Evolutionary conservation across 2,329 filamentous ascomycete species (phyloP).

Genomic region (Verticillium alfalfae): DNA sequence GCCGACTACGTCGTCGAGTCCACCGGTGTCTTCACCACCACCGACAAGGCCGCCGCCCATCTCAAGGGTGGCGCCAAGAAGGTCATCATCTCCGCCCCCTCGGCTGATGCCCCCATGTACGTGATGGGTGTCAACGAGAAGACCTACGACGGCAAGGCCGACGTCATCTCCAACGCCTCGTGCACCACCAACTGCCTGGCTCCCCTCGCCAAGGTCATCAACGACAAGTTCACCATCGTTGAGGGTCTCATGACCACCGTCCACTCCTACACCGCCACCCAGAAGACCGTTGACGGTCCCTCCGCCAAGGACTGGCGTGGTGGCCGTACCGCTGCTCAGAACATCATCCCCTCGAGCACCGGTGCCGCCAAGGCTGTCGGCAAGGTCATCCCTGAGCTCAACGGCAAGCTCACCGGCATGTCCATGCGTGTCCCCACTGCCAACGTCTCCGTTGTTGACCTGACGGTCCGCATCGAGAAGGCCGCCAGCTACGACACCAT

Average conservation of each 20-base stretch:
- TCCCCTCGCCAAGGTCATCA: constrained; percentile 97
- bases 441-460: constrained; percentile 98
- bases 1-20: constrained; percentile 96
- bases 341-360: constrained; percentile 99
- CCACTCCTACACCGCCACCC: constrained; percentile 99
- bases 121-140: constrained; percentile 99
- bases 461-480: constrained; percentile 94
- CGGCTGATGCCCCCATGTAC: constrained; percentile 98
- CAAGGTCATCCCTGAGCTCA: constrained; percentile 97
- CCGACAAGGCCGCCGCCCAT: constrained; percentile 89
- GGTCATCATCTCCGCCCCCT: constrained; percentile 89
- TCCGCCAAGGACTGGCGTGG: constrained; percentile 99
- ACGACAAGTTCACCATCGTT: constrained; percentile 96
- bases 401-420: constrained; percentile 99
- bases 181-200: constrained; percentile 99
- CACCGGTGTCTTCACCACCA: constrained; percentile 98
- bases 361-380: constrained; percentile 99
- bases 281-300: constrained; percentile 98
- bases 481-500: constrained; percentile 81
- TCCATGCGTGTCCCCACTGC: constrained; percentile 96
- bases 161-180: constrained; percentile 98
- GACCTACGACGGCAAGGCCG: constrained; percentile 82
- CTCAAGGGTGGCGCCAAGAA: constrained; percentile 98
- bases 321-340: constrained; percentile 96
- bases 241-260: constrained; percentile 99